Evolutionary conservation across 2,329 filamentous ascomycete species (phyloP).

Genomic region (Chrysoporthe cubensis): DNA sequence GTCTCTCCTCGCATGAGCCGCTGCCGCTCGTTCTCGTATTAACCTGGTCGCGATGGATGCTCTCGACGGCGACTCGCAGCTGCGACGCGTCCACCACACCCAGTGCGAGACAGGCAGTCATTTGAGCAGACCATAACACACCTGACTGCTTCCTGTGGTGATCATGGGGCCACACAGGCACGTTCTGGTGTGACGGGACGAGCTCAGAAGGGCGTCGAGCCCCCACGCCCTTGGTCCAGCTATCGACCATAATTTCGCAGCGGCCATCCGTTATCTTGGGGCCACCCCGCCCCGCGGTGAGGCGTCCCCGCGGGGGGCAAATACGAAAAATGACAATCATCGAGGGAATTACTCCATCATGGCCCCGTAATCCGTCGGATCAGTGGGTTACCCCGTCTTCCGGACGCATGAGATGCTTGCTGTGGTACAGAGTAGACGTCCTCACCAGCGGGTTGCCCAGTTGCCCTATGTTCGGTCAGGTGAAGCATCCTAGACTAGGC

Average conservation of each 20-base stretch:
- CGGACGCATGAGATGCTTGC: too few species aligned
- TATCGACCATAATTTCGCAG: constrained; percentile 12
- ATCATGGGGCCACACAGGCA: background rate
- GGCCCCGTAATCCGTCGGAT: background rate
- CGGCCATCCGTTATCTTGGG: constrained; percentile 16
- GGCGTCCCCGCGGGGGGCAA: constrained; percentile 7
- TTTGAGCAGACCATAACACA: constrained; percentile 6
- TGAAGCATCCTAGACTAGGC: too few species aligned
- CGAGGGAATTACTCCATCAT: background rate
- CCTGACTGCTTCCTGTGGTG: background rate
- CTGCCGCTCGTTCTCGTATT: constrained; percentile 3
- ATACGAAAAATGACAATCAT: constrained; percentile 8
- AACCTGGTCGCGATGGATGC: background rate
- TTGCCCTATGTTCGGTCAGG: background rate
- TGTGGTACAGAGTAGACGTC: background rate
- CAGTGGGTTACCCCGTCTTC: background rate
- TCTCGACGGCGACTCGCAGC: constrained; percentile 2
- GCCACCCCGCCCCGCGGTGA: constrained; percentile 11
- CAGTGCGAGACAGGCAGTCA: constrained; percentile 1
- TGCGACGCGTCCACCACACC: background rate
- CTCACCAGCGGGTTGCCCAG: background rate
- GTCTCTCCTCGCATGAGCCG: background rate
- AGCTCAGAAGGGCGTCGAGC: background rate
- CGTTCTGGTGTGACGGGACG: background rate
- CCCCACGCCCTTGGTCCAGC: constrained; percentile 9